Conservation (phyloP, 1,139 yeast species). For the Groenewaldozyma sp. region DNA sequence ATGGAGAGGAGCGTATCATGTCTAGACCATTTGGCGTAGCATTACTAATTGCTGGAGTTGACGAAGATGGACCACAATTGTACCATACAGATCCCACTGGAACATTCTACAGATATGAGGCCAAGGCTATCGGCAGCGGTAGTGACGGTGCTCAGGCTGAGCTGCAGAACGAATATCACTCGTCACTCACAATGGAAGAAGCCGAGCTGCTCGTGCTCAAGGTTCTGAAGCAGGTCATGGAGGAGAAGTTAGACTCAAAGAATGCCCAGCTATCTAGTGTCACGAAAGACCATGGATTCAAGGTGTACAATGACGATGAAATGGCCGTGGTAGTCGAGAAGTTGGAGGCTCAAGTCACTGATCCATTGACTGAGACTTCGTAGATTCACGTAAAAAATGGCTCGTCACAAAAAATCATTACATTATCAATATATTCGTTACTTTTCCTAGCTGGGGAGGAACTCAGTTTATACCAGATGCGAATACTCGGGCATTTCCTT, state of each 20-base stretch:
- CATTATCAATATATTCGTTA: constrained; percentile 6
- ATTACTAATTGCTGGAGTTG: constrained; percentile 87
- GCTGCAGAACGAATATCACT: constrained; percentile 92
- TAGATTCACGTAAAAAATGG: too few species aligned
- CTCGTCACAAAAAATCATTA: constrained; percentile 7
- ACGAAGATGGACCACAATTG: constrained; percentile 92
- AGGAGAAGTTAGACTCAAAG: constrained; percentile 90
- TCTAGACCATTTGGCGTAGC: constrained; percentile 99
- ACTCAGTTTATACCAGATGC: constrained; percentile 38
- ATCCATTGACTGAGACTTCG: constrained; percentile 18
- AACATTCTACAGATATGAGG: constrained; percentile 93
- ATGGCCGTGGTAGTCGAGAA: constrained; percentile 73
- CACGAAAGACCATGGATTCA: constrained; percentile 78
- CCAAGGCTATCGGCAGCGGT: constrained; percentile 98
- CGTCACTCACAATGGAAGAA: constrained; percentile 84
- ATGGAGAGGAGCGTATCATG: constrained; percentile 95
- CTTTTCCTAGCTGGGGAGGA: too few species aligned
- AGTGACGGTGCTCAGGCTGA: constrained; percentile 99
- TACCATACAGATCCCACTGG: constrained; percentile 99
- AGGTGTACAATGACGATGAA: constrained; percentile 74
- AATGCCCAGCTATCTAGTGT: constrained; percentile 95
- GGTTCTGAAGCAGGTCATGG: constrained; percentile 96
- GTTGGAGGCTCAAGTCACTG: constrained; percentile 62
- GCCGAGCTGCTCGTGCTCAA: constrained; percentile 87
- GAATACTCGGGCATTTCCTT: constrained; percentile 76